These are phyloP conservation scores for Amoeboaphelidium protococcarum DNA, from an alignment of 371 early-diverging fungal species.

Conservation along the genomic window DNA sequence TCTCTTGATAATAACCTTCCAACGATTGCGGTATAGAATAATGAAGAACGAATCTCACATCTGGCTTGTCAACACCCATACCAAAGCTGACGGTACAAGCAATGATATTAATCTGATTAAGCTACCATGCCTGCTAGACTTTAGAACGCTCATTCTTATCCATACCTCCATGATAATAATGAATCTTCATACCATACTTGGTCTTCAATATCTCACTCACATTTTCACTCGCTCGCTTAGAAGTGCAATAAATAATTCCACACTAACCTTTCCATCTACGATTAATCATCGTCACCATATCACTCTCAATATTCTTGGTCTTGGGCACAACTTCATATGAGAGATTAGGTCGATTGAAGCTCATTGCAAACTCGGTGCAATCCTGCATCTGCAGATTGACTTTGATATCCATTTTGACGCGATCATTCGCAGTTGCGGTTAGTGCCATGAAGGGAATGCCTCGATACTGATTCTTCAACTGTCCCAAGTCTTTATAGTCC, in stretches of 20 bases:
- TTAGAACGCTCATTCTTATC: constrained; percentile 51
- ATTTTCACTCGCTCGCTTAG: constrained; percentile 64
- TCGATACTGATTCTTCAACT: constrained; percentile 23
- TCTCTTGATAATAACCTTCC: constrained; percentile 99
- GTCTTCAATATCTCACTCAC: constrained; percentile 35
- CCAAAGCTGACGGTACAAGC: constrained; percentile 98
- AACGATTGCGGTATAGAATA: constrained; percentile 77
- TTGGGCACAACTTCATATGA: constrained; percentile 48
- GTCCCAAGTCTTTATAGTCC: constrained; percentile 17
- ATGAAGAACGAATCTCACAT: constrained; percentile 97
- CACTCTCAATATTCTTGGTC: constrained; percentile 21
- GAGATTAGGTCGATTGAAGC: constrained; percentile 72
- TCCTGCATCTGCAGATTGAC: constrained; percentile 26
- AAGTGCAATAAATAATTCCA: constrained; percentile 95
- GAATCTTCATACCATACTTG: constrained; percentile 20
- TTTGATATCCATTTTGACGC: constrained; percentile 41
- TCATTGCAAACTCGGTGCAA: constrained; percentile 41
- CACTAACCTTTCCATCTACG: constrained; percentile 33
- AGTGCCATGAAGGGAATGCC: constrained; percentile 86
- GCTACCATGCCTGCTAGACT: constrained; percentile 72
- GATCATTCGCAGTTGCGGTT: constrained; percentile 89
- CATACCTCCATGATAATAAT: constrained; percentile 87
- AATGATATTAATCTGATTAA: constrained; percentile 50
- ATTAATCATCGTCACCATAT: constrained; percentile 52
- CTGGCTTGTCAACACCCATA: constrained; percentile 93